Percentiles rank a stretch among this genome's conserved stretches.
Conservation (phyloP, 1,284 basidiomycete genomes). For the Hemileia vastatrix region DNA sequence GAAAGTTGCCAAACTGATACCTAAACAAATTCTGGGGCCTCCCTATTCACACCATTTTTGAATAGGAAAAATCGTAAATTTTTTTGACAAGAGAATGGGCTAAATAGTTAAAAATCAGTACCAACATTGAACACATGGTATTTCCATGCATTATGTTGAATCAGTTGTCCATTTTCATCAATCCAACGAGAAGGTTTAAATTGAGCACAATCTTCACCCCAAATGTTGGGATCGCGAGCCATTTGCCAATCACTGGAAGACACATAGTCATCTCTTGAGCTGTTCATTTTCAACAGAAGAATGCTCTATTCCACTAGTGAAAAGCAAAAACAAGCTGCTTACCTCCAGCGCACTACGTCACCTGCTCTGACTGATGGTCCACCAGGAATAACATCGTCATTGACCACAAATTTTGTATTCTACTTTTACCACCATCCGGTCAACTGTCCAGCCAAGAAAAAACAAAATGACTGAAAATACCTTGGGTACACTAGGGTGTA, state of each 20-base stretch:
- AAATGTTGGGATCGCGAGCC: conserved; percentile 23
- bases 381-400: conserved; percentile 27
- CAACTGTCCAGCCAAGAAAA: neutral
- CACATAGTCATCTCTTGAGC: neutral
- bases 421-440: neutral
- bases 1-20: conserved; percentile 27
- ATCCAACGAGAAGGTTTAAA: conserved; percentile 31
- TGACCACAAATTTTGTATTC: conserved; percentile 22
- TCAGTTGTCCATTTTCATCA: conserved; percentile 24
- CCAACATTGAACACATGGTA: conserved; percentile 31
- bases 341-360: conserved; percentile 20
- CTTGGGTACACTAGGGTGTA: conserved; percentile 7
- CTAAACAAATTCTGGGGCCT: conserved; percentile 26
- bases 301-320: neutral
- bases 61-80: neutral
- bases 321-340: neutral
- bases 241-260: conserved; percentile 29
- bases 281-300: neutral
- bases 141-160: conserved; percentile 26
- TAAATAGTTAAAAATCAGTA: too few relatives aligned
- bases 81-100: too few relatives aligned
- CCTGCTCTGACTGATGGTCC: conserved; percentile 28
- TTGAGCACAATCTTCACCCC: conserved; percentile 29
- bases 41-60: neutral
- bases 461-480: neutral